phyloP scores from a whole-genome alignment of 2,329 filamentous ascomycete species.

The Scedosporium boydii region DNA sequence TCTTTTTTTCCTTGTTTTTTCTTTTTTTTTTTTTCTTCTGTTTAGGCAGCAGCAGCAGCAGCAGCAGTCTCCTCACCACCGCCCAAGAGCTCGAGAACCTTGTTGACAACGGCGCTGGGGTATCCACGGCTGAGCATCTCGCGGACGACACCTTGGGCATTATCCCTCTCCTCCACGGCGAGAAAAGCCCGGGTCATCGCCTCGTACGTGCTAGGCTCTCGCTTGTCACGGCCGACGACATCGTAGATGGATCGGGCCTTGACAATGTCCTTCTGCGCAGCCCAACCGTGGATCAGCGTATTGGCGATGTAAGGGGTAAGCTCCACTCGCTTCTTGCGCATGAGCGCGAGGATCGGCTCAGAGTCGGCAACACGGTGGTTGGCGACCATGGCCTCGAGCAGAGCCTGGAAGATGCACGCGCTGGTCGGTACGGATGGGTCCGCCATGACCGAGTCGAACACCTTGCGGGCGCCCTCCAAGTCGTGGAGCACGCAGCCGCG shows the following conservation, averaged over 20 bases:
- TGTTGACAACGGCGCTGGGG: conserved; percentile 82
- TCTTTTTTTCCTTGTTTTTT: neutral
- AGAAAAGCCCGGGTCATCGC: conserved; percentile 95
- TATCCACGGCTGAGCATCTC: conserved; percentile 91
- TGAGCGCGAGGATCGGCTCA: conserved; percentile 62
- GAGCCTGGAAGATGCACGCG: conserved; percentile 85
- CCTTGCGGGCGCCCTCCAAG: conserved; percentile 67
- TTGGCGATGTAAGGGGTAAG: conserved; percentile 98
- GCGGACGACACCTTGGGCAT: conserved; percentile 68
- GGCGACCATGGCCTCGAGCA: conserved; percentile 96
- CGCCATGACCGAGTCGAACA: conserved; percentile 73
- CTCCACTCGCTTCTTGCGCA: conserved; percentile 64
- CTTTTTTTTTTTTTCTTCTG: too few relatives aligned
- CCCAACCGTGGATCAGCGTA: conserved; percentile 95
- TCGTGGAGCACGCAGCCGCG: conserved; percentile 92
- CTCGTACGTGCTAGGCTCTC: conserved; percentile 97
- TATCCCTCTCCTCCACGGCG: conserved; percentile 67
- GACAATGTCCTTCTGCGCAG: conserved; percentile 67
- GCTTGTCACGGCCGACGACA: conserved; percentile 63
- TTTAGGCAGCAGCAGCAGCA: neutral
- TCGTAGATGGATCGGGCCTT: conserved; percentile 75
- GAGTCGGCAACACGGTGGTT: conserved; percentile 78
- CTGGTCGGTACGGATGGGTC: conserved; percentile 60
- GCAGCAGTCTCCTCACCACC: conserved; percentile 9
- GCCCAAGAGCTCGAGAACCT: conserved; percentile 83